A percentile compares a stretch with the other conserved stretches of the same genome.
Evolutionary conservation across 1,284 basidiomycete genomes (phyloP).

Genomic region (Ganoderma lucidum): DNA sequence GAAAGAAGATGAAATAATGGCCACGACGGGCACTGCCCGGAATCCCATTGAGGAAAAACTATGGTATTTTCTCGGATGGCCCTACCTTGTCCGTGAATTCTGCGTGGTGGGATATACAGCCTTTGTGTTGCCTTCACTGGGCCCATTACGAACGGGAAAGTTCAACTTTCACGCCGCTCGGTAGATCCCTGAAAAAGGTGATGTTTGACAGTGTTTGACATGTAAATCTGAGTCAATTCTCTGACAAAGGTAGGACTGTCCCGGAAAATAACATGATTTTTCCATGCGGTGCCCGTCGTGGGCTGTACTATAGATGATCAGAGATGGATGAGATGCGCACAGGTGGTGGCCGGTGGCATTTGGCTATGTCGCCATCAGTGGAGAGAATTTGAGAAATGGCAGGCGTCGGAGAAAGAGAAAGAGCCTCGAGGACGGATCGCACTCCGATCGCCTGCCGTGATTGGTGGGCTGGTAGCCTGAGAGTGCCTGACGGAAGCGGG

Average conservation of each 20-base stretch:
- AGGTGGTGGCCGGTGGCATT: not conserved
- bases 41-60: no score
- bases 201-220: no score
- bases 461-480: not conserved
- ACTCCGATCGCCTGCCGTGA: not conserved
- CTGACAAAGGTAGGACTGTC: no score
- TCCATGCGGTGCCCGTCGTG: no score
- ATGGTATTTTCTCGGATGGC: not conserved
- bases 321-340: constrained; percentile 3
- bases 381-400: not conserved
- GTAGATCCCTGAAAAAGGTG: no score
- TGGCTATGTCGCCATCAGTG: constrained; percentile 4
- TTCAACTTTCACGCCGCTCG: no score
- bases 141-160: no score
- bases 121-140: no score
- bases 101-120: no score
- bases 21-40: not conserved
- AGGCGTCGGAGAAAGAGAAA: not conserved
- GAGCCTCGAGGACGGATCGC: not conserved
- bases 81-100: no score
- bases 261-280: not conserved
- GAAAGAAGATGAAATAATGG: not conserved
- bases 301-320: not conserved
- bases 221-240: no score
- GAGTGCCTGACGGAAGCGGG: not conserved